phyloP scores from a whole-genome alignment of 164 flowering plant genomes.

The Tetrastigma voinierianum region DNA sequence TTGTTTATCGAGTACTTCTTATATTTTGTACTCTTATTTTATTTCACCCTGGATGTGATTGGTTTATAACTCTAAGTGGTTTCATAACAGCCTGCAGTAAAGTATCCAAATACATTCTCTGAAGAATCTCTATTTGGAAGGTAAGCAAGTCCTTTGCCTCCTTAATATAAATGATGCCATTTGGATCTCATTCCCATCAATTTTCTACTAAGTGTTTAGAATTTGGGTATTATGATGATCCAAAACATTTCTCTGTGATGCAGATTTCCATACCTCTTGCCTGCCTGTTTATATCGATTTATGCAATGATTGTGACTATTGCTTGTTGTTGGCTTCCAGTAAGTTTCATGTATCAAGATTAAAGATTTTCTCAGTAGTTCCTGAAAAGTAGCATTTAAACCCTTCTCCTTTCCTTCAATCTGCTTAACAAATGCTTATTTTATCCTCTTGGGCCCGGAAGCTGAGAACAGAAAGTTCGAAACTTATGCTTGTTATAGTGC shows the following conservation, averaged over 20 bases:
- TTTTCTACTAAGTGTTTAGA: background rate
- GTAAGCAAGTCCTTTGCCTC: conserved; percentile 12
- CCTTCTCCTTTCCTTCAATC: too few relatives aligned
- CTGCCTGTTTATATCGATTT: conserved; percentile 35
- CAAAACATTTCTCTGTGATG: conserved; percentile 7
- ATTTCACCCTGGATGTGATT: too few relatives aligned
- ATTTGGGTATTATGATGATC: background rate
- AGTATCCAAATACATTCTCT: conserved; percentile 36
- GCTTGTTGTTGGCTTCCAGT: conserved; percentile 42
- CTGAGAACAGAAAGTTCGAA: too few relatives aligned
- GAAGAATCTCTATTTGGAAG: conserved; percentile 37
- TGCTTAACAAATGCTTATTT: too few relatives aligned
- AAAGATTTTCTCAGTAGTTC: too few relatives aligned
- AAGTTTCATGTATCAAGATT: conserved; percentile 9
- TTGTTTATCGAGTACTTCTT: too few relatives aligned
- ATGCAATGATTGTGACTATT: conserved; percentile 30
- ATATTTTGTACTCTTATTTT: too few relatives aligned
- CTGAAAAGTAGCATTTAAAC: too few relatives aligned
- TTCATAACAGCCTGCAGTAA: conserved; percentile 46
- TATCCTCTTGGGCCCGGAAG: too few relatives aligned
- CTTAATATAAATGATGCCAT: background rate
- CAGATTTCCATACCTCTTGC: conserved; percentile 52
- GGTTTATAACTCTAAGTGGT: too few relatives aligned
- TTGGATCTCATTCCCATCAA: too few relatives aligned
- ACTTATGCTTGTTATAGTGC: too few relatives aligned